Percentiles rank a stretch among this genome's conserved stretches.
phyloP scores from a whole-genome alignment of 345 rosid genomes.

The Clarkia xantiana region DNA sequence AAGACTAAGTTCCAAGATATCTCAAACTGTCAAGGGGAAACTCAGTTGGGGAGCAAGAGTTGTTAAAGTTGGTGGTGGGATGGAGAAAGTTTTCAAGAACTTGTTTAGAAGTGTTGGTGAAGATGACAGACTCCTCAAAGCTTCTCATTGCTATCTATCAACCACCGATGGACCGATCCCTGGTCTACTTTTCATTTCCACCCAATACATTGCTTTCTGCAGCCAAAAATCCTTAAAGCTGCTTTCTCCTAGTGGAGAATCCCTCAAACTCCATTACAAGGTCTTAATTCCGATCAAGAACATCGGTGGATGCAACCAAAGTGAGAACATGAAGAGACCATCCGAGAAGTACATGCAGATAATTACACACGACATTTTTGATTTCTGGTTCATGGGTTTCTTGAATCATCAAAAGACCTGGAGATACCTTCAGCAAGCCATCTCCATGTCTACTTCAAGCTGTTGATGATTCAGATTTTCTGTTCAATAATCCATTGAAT shows the following conservation, averaged over 20 bases:
- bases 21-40: constrained; percentile 34
- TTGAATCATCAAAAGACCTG: no score
- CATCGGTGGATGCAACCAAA: constrained; percentile 38
- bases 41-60: constrained; percentile 31
- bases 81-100: constrained; percentile 27
- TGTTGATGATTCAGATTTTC: no score
- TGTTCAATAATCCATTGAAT: no score
- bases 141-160: constrained; percentile 32
- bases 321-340: constrained; percentile 47
- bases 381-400: no score
- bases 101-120: constrained; percentile 18
- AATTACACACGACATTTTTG: no score
- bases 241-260: constrained; percentile 16
- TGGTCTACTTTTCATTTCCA: constrained; percentile 38
- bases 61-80: constrained; percentile 32
- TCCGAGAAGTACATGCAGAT: constrained; percentile 58
- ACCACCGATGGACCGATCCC: constrained; percentile 37
- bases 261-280: constrained; percentile 6
- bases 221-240: constrained; percentile 35
- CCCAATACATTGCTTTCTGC: constrained; percentile 26
- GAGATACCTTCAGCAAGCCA: no score
- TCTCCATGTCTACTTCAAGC: no score
- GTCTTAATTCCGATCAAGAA: constrained; percentile 42
- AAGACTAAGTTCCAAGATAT: constrained; percentile 23
- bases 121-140: constrained; percentile 31